Evolutionary conservation across 1,284 basidiomycete species (phyloP).

Genomic region (Butyriboletus regius): DNA sequence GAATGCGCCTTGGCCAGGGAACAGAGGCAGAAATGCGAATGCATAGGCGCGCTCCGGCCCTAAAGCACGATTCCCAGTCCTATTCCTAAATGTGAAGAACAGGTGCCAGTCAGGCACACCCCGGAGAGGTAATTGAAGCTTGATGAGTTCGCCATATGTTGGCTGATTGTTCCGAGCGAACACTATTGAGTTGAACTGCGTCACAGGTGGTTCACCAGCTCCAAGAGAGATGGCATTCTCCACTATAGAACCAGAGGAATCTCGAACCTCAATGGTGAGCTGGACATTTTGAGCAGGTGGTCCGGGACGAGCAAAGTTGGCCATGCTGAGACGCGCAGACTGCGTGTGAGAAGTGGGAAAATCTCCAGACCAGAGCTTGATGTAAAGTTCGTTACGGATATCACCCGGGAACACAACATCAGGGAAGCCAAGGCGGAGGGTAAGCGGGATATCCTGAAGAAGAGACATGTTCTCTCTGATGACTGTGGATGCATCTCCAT

Average conservation of each 20-base stretch:
- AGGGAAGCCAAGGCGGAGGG: conserved; percentile 88
- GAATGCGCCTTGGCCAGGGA: conserved; percentile 71
- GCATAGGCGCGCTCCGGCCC: conserved; percentile 76
- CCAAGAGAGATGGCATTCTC: conserved; percentile 77
- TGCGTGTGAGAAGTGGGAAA: conserved; percentile 56
- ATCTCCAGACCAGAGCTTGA: conserved; percentile 88
- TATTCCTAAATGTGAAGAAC: conserved; percentile 89
- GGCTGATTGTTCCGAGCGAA: conserved; percentile 79
- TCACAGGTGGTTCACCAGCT: conserved; percentile 73
- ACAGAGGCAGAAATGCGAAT: conserved; percentile 86
- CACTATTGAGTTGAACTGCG: conserved; percentile 83
- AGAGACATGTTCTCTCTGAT: conserved; percentile 80
- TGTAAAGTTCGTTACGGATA: conserved; percentile 87
- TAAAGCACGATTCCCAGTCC: conserved; percentile 49
- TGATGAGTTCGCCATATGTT: conserved; percentile 89
- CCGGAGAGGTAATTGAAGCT: conserved; percentile 69
- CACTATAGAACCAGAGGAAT: conserved; percentile 64
- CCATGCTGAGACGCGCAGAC: conserved; percentile 50
- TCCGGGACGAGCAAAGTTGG: conserved; percentile 53
- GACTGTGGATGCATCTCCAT: conserved; percentile 70
- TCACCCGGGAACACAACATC: conserved; percentile 94
- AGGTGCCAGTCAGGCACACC: conserved; percentile 78
- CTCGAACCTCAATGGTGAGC: conserved; percentile 83
- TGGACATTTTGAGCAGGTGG: conserved; percentile 69
- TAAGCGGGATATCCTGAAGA: conserved; percentile 76